These are phyloP conservation scores for Apocynum venetum DNA, from an alignment of 257 asterid genomes.

Conservation along the genomic window DNA sequence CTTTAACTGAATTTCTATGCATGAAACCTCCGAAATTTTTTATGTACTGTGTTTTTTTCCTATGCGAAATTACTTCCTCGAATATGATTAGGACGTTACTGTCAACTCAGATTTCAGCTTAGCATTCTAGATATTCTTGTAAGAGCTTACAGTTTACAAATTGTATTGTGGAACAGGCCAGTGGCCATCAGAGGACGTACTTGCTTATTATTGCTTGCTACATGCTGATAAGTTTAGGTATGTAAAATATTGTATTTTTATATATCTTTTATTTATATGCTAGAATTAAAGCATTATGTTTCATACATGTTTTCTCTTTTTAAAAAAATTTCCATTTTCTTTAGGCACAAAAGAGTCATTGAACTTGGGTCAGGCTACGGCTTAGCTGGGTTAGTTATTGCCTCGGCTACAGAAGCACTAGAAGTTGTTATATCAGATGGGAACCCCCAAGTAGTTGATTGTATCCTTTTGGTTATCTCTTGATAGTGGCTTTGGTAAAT, in stretches of 20 bases:
- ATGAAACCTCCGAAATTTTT: neutral
- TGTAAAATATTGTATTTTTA: neutral
- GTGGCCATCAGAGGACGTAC: slow-evolving; percentile 97
- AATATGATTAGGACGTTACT: neutral
- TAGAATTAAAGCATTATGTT: neutral
- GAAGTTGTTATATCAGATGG: slow-evolving; percentile 95
- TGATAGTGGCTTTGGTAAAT: slow-evolving; percentile 7
- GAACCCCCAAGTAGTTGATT: slow-evolving; percentile 90
- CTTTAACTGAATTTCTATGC: neutral
- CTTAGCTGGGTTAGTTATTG: slow-evolving; percentile 81
- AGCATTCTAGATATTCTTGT: neutral
- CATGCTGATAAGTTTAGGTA: slow-evolving; percentile 64
- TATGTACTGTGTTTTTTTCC: neutral
- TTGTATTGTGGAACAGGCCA: slow-evolving; percentile 58
- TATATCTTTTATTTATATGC: neutral
- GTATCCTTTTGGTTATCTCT: slow-evolving; percentile 59
- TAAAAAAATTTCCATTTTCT: slow-evolving; percentile 2
- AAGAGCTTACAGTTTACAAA: slow-evolving; percentile 8
- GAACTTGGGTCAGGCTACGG: slow-evolving; percentile 98
- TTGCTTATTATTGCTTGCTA: slow-evolving; percentile 70
- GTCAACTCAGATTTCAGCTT: neutral
- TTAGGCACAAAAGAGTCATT: slow-evolving; percentile 72
- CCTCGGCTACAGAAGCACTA: slow-evolving; percentile 59
- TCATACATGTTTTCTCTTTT: slow-evolving; percentile 5
- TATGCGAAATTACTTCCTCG: neutral